Conservation (phyloP, 768 basidiomycete genomes). For the Tremella mesenterica region DNA sequence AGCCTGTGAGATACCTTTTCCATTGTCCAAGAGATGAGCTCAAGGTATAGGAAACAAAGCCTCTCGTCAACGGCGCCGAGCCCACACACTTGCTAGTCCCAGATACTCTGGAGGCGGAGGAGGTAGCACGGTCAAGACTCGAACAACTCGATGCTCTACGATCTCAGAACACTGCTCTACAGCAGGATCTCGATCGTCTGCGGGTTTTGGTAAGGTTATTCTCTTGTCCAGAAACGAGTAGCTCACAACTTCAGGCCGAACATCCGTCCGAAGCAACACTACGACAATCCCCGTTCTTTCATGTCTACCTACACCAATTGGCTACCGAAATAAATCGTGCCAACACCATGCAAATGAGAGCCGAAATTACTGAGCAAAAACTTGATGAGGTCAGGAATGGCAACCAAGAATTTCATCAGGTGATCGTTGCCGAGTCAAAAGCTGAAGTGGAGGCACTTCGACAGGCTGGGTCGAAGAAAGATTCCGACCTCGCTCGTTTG, state of each 20-base stretch:
- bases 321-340: slow-evolving; percentile 48
- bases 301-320: slow-evolving; percentile 53
- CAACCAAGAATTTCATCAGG: slow-evolving; percentile 32
- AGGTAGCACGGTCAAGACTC: slow-evolving; percentile 28
- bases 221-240: background rate
- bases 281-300: slow-evolving; percentile 48
- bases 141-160: slow-evolving; percentile 28
- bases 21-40: background rate
- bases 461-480: slow-evolving; percentile 31
- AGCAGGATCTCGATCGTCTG: slow-evolving; percentile 28
- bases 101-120: slow-evolving; percentile 30
- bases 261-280: slow-evolving; percentile 34
- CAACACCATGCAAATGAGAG: slow-evolving; percentile 37
- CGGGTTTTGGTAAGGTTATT: slow-evolving; percentile 15
- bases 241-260: slow-evolving; percentile 15
- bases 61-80: slow-evolving; percentile 11
- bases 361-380: slow-evolving; percentile 44
- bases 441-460: slow-evolving; percentile 49
- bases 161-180: slow-evolving; percentile 24
- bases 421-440: slow-evolving; percentile 20
- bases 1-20: slow-evolving; percentile 11
- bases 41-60: slow-evolving; percentile 17
- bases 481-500: slow-evolving; percentile 44
- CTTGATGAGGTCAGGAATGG: slow-evolving; percentile 20
- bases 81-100: slow-evolving; percentile 15